These are phyloP conservation scores for Boletus insuetus DNA, from an alignment of 768 basidiomycete genomes.

Conservation along the genomic window DNA sequence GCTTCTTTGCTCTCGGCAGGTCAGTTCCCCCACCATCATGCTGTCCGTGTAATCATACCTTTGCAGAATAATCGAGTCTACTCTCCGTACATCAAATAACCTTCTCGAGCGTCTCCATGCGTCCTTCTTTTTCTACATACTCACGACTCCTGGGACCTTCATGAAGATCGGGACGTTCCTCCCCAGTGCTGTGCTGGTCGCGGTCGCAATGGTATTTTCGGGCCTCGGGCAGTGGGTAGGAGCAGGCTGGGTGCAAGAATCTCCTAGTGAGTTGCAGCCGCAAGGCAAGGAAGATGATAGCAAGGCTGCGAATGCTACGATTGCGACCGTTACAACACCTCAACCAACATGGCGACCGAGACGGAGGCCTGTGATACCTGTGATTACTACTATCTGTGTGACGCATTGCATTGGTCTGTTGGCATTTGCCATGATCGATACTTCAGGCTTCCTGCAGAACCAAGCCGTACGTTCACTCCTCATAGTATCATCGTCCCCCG, in stretches of 20 bases:
- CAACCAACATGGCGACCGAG: conserved; percentile 25
- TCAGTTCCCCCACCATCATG: conserved; percentile 33
- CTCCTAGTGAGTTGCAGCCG: neutral
- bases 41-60: neutral
- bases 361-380: conserved; percentile 52
- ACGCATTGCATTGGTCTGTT: conserved; percentile 56
- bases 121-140: conserved; percentile 94
- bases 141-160: conserved; percentile 54
- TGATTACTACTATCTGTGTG: conserved; percentile 48
- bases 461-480: conserved; percentile 35
- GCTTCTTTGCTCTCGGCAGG: conserved; percentile 92
- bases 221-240: conserved; percentile 75
- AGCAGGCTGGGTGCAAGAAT: conserved; percentile 50
- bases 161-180: conserved; percentile 90
- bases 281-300: conserved; percentile 10
- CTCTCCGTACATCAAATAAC: conserved; percentile 88
- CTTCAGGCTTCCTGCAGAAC: conserved; percentile 42
- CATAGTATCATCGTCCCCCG: neutral
- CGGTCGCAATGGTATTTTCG: conserved; percentile 80
- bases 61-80: conserved; percentile 77
- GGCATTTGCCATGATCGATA: conserved; percentile 49
- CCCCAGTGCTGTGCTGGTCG: conserved; percentile 82
- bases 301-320: neutral
- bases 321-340: neutral
- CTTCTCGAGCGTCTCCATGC: conserved; percentile 94